A percentile compares a stretch with the other conserved stretches of the same genome.
These are phyloP conservation scores for Calycina marina DNA, from an alignment of 2,329 filamentous ascomycete genomes.

Conservation along the genomic window DNA sequence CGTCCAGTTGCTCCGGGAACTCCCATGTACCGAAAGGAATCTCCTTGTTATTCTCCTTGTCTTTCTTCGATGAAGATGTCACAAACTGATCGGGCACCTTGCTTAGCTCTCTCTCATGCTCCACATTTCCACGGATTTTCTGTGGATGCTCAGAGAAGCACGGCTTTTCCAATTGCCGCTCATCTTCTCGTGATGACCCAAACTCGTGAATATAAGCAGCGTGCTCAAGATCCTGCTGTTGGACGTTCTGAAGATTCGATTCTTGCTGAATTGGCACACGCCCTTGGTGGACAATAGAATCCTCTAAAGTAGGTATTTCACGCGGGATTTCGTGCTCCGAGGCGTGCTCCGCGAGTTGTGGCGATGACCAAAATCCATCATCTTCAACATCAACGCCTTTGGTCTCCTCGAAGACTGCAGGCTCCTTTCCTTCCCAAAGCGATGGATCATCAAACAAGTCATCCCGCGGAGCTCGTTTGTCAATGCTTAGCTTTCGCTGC, in stretches of 20 bases:
- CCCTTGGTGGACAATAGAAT: neutral
- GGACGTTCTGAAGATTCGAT: neutral
- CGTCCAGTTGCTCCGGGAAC: slow-evolving; percentile 2
- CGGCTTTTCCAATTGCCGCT: too few species aligned
- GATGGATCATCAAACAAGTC: slow-evolving; percentile 31
- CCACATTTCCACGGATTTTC: neutral
- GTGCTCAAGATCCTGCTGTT: too few species aligned
- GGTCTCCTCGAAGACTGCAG: slow-evolving; percentile 18
- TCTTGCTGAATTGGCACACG: neutral
- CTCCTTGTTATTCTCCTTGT: neutral
- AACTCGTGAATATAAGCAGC: too few species aligned
- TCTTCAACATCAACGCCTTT: slow-evolving; percentile 10
- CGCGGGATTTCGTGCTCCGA: slow-evolving; percentile 4
- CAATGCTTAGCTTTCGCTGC: slow-evolving; percentile 25
- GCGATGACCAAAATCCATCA: slow-evolving; percentile 24
- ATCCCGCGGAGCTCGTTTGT: slow-evolving; percentile 25
- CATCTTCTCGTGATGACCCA: too few species aligned
- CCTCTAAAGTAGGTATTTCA: neutral
- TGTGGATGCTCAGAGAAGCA: neutral
- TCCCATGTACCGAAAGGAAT: too few species aligned
- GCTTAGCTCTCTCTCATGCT: too few species aligned
- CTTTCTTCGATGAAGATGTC: neutral
- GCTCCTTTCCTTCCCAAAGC: slow-evolving; percentile 30
- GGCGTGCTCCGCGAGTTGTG: slow-evolving; percentile 10
- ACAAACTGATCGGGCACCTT: neutral